These are phyloP conservation scores for Erodium moschatum DNA, from an alignment of 441 rosid species.

Conservation along the genomic window DNA sequence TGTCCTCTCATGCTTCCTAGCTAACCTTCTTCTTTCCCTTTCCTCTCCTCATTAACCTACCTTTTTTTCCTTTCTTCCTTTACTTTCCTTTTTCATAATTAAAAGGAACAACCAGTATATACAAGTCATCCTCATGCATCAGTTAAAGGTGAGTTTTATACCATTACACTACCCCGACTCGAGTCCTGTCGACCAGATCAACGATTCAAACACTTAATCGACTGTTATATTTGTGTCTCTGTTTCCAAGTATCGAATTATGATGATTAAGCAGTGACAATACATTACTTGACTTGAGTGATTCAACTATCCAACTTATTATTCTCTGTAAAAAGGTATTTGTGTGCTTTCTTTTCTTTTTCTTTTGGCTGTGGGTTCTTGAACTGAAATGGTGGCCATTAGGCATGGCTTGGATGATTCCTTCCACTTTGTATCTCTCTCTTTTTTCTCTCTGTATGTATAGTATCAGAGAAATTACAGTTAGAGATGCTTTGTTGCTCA, in stretches of 20 bases:
- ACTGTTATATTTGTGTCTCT: too few relatives aligned
- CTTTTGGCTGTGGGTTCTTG: constrained; percentile 27
- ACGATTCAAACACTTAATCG: too few relatives aligned
- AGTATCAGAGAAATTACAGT: neutral
- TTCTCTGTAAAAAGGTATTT: constrained; percentile 54
- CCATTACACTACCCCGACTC: too few relatives aligned
- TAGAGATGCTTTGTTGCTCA: neutral
- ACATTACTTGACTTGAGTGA: constrained; percentile 42
- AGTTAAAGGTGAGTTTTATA: neutral
- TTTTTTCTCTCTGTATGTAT: neutral
- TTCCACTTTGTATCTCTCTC: constrained; percentile 38
- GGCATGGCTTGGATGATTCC: constrained; percentile 15
- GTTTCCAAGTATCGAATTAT: too few relatives aligned
- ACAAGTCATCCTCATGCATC: neutral
- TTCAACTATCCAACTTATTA: constrained; percentile 32
- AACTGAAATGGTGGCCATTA: constrained; percentile 25
- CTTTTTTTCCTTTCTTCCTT: constrained; percentile 11
- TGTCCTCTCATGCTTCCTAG: constrained; percentile 4
- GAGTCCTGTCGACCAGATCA: too few relatives aligned
- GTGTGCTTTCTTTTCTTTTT: constrained; percentile 22
- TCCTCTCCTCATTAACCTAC: neutral
- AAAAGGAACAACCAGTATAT: neutral
- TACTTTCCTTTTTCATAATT: constrained; percentile 4
- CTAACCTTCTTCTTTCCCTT: constrained; percentile 4
- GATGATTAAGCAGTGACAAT: neutral